phyloP scores from a whole-genome alignment of 352 stramenopile genomes.

The Pythium scleroteichum region DNA sequence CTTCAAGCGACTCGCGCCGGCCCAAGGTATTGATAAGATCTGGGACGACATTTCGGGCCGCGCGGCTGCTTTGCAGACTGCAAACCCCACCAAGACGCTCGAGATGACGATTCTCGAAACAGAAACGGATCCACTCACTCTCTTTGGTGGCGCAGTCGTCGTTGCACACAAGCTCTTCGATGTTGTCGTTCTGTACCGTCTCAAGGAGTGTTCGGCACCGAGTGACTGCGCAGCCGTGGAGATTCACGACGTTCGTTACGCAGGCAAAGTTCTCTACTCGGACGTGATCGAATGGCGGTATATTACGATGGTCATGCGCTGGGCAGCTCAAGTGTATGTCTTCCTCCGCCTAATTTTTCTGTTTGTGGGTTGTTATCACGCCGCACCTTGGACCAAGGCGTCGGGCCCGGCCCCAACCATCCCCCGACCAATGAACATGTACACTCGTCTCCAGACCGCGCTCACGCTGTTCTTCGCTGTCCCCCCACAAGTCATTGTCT shows the following conservation, averaged over 20 bases:
- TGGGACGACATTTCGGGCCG: conserved; percentile 30
- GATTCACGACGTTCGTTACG: conserved; percentile 30
- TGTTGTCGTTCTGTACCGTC: conserved; percentile 24
- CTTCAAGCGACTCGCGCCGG: conserved; percentile 24
- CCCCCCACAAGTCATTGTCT: conserved; percentile 27
- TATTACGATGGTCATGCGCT: conserved; percentile 29
- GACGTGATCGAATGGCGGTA: conserved; percentile 33
- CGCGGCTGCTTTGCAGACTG: conserved; percentile 18
- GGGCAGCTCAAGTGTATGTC: conserved; percentile 22
- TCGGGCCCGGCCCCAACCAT: not conserved
- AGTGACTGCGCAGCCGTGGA: conserved; percentile 2
- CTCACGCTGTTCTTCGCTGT: conserved; percentile 31
- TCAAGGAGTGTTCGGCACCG: conserved; percentile 6
- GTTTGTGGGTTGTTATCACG: conserved; percentile 23
- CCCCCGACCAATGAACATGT: too few species aligned
- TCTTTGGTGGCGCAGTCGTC: conserved; percentile 28
- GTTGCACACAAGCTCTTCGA: conserved; percentile 32
- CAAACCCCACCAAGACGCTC: conserved; percentile 20
- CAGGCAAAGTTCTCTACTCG: conserved; percentile 27
- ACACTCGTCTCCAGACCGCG: conserved; percentile 9
- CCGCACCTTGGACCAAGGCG: conserved; percentile 10
- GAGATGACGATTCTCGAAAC: conserved; percentile 33
- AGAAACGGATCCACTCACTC: conserved; percentile 30
- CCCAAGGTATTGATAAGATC: conserved; percentile 29
- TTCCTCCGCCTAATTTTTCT: conserved; percentile 26